Conservation (phyloP, 495 filamentous ascomycete genomes). For the Trypethelium eluteriae region DNA sequence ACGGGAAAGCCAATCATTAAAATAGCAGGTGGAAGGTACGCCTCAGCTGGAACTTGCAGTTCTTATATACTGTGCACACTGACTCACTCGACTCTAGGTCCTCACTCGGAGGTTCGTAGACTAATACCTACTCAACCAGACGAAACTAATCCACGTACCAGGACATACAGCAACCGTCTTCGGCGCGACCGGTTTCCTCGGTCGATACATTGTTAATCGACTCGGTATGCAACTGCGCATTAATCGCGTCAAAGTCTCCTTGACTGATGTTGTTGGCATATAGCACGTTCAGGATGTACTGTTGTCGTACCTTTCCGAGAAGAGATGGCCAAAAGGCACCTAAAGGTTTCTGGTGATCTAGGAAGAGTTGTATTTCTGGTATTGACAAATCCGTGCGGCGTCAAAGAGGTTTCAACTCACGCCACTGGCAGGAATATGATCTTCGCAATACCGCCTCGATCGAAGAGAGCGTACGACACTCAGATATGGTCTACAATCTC, state of each 20-base stretch:
- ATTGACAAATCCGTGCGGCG: conserved; percentile 14
- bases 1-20: conserved; percentile 40
- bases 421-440: conserved; percentile 65
- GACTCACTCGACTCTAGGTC: conserved; percentile 46
- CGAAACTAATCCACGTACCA: conserved; percentile 29
- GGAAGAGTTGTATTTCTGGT: conserved; percentile 82
- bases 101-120: conserved; percentile 64
- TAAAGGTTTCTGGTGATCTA: conserved; percentile 91
- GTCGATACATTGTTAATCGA: conserved; percentile 93
- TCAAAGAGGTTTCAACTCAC: background rate
- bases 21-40: conserved; percentile 36
- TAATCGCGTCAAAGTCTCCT: background rate
- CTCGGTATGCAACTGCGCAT: conserved; percentile 51
- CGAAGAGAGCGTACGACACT: conserved; percentile 93
- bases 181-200: conserved; percentile 91
- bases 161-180: conserved; percentile 96
- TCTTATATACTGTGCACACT: background rate
- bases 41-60: conserved; percentile 18
- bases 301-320: conserved; percentile 91
- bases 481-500: conserved; percentile 94
- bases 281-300: conserved; percentile 84
- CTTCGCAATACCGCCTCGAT: conserved; percentile 91
- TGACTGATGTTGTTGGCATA: conserved; percentile 13
- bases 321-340: conserved; percentile 93
- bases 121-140: conserved; percentile 15